These are phyloP conservation scores for Albatrellus sp. DNA, from an alignment of 1,284 basidiomycete genomes.

Conservation along the genomic window DNA sequence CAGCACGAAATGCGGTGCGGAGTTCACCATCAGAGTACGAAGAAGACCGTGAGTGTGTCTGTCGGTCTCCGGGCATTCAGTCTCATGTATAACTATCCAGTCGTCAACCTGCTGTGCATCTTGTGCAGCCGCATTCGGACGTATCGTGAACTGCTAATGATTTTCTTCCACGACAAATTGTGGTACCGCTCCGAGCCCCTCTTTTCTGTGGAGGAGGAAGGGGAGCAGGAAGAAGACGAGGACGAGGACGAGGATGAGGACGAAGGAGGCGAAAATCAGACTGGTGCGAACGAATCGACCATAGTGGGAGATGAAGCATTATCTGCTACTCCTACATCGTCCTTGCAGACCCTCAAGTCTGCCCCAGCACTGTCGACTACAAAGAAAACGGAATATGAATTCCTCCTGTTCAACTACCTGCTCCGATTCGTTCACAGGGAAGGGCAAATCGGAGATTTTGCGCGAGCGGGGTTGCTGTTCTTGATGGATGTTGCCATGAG, in stretches of 20 bases:
- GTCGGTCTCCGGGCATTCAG: background rate
- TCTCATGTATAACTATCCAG: slow-evolving; percentile 23
- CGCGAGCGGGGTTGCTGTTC: slow-evolving; percentile 83
- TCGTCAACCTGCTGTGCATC: slow-evolving; percentile 85
- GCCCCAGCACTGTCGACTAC: slow-evolving; percentile 28
- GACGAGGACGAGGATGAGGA: slow-evolving; percentile 31
- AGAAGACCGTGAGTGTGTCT: slow-evolving; percentile 56
- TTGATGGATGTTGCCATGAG: slow-evolving; percentile 92
- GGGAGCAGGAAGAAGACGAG: slow-evolving; percentile 42
- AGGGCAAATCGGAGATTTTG: slow-evolving; percentile 88
- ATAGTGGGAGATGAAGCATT: slow-evolving; percentile 14
- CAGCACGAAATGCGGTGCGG: slow-evolving; percentile 57
- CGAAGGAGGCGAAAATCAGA: slow-evolving; percentile 11
- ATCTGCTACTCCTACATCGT: slow-evolving; percentile 39
- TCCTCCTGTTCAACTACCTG: slow-evolving; percentile 90
- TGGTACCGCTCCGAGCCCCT: slow-evolving; percentile 65
- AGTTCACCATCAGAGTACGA: slow-evolving; percentile 75
- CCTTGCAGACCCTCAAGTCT: slow-evolving; percentile 46
- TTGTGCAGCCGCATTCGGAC: slow-evolving; percentile 84
- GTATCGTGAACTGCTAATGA: slow-evolving; percentile 84
- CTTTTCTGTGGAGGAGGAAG: slow-evolving; percentile 57
- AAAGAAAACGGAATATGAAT: slow-evolving; percentile 84
- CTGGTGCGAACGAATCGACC: slow-evolving; percentile 10
- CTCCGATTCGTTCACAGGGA: slow-evolving; percentile 93
- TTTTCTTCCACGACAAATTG: slow-evolving; percentile 91